A percentile compares a stretch with the other conserved stretches of the same genome.
phyloP scores from a whole-genome alignment of 208 protist genomes.

The Wallacemonas sp. region DNA sequence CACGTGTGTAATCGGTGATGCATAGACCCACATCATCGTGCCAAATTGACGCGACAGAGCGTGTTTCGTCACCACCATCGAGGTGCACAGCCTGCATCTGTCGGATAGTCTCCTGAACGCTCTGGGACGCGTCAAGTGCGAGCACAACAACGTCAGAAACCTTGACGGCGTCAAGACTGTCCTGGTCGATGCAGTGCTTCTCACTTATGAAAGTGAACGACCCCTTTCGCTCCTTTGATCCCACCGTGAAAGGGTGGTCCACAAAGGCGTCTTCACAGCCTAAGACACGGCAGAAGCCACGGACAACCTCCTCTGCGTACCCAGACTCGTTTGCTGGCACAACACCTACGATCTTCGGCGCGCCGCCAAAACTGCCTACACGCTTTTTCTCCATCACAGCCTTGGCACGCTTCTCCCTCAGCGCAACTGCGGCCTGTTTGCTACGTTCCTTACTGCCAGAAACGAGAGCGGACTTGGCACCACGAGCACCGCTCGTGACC shows the following conservation, averaged over 20 bases:
- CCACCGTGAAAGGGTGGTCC: slow-evolving; percentile 54
- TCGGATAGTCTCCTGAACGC: slow-evolving; percentile 77
- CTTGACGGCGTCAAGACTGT: slow-evolving; percentile 81
- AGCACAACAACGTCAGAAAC: slow-evolving; percentile 84
- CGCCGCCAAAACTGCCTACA: slow-evolving; percentile 39
- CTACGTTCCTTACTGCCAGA: slow-evolving; percentile 48
- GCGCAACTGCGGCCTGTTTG: slow-evolving; percentile 38
- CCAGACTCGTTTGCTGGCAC: slow-evolving; percentile 83
- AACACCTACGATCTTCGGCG: slow-evolving; percentile 75
- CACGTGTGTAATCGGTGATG: slow-evolving; percentile 85
- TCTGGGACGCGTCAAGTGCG: slow-evolving; percentile 71
- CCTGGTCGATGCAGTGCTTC: slow-evolving; percentile 77
- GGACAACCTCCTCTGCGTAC: slow-evolving; percentile 71
- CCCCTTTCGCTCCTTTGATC: slow-evolving; percentile 57
- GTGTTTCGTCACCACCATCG: slow-evolving; percentile 29
- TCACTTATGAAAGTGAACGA: slow-evolving; percentile 82
- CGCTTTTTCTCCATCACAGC: slow-evolving; percentile 47
- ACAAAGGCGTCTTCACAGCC: slow-evolving; percentile 25
- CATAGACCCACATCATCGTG: slow-evolving; percentile 84
- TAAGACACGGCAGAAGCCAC: slow-evolving; percentile 51
- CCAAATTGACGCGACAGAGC: slow-evolving; percentile 72
- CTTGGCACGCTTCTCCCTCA: slow-evolving; percentile 46
- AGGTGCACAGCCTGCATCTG: slow-evolving; percentile 49
- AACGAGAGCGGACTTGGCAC: slow-evolving; percentile 39
- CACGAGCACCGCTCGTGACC: slow-evolving; percentile 23